Base-by-base conservation (phyloP, 441 rosid species). In the Raphanus hybrid region DNA sequence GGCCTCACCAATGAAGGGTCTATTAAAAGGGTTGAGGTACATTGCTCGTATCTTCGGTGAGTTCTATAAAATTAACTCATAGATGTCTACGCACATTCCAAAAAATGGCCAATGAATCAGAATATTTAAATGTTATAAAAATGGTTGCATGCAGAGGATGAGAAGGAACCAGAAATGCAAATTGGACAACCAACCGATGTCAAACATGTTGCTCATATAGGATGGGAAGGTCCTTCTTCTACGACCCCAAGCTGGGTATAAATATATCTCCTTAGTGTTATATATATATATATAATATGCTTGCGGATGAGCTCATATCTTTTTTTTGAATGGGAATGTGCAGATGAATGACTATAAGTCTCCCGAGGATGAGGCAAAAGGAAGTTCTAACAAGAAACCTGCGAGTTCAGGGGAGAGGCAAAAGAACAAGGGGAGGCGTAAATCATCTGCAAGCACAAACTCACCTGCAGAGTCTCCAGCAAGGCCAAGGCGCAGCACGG, bases 191-290 rank as follows among this genome's bases (percentile, higher is more conserved):
- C 99, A 3, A 96, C 99, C 8, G 99, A 96, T 83, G 99, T 96
- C 67, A 96, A 93, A 87, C 99, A 96, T 79, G 98, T 96, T n/a
- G 96, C 98, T 60, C 99, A 96, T 68, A 93, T 96, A 64, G 99
- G 99, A 82, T 91, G 94, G 94, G 99, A 96, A 73, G 97, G 90
- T 3, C 92, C 93, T 6, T 86, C 97, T 11, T 83, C 82, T 70
- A 73, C 89, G 4, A 79, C 84, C 0, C 99, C 97, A 12, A 90
- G 91, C 86, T 93, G 59, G 59, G 59, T 54, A 54, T 15, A 15
- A 2, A 52, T 45, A 45, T 1, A 52, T 15, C 57, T 14, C 58
- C 6, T 52, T 6, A 52, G 8, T 52, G 6, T 14, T 52, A 5
- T 52, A 52, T 48, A n/a, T 52, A 52, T 48, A n/a, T 9, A 35